Percentiles rank a stretch among this genome's conserved stretches.
Evolutionary conservation across 331 rosid species (phyloP).

Genomic region (Acacia concinna): DNA sequence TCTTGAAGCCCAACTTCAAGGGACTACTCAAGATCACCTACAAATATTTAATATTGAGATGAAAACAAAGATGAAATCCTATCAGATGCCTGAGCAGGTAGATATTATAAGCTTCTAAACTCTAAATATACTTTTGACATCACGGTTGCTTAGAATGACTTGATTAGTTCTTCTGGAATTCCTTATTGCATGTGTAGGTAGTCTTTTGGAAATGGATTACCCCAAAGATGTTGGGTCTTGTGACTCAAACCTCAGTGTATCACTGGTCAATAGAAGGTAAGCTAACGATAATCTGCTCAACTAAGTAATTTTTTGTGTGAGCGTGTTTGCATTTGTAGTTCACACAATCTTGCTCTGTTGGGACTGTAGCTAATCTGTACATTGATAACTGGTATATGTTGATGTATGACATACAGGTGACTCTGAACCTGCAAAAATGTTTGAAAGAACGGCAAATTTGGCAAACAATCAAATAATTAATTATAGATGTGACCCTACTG

Average conservation of each 20-base stretch:
- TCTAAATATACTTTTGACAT: neutral
- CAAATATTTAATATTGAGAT: conserved; percentile 95
- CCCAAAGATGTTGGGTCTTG: conserved; percentile 89
- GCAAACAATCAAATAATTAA: conserved; percentile 94
- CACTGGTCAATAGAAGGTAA: conserved; percentile 98
- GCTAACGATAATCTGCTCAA: conserved; percentile 23
- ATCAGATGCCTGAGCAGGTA: conserved; percentile 99
- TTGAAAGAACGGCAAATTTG: conserved; percentile 92
- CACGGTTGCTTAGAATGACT: neutral
- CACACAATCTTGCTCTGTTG: conserved; percentile 8
- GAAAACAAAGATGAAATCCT: conserved; percentile 93
- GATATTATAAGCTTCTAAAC: neutral
- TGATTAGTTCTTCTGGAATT: conserved; percentile 22
- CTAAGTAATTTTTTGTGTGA: neutral
- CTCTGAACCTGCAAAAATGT: conserved; percentile 92
- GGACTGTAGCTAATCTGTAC: conserved; percentile 22
- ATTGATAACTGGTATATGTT: conserved; percentile 32
- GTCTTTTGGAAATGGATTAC: conserved; percentile 99
- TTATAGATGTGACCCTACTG: conserved; percentile 93
- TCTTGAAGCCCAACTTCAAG: conserved; percentile 91
- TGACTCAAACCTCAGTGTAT: conserved; percentile 88
- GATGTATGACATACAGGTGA: conserved; percentile 60
- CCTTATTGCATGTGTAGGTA: conserved; percentile 50
- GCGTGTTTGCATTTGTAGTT: conserved; percentile 7
- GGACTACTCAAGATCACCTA: conserved; percentile 95